A percentile compares a stretch with the other conserved stretches of the same genome.
These are phyloP conservation scores for Castanopsis chinensis DNA, from an alignment of 306 rosid species.

Conservation along the genomic window DNA sequence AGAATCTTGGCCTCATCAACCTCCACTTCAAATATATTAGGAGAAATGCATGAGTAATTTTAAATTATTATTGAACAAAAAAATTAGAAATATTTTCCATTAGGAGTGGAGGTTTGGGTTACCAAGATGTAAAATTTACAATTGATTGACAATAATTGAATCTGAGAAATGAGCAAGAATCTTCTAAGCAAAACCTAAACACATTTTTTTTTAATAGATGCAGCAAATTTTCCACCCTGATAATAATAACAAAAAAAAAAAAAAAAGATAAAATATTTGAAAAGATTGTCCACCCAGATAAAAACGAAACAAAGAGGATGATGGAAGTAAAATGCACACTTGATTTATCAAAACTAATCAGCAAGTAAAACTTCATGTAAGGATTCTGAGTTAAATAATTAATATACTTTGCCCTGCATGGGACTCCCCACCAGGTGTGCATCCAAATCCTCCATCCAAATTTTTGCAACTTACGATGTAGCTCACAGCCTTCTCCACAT, in stretches of 20 bases:
- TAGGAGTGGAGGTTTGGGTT: not conserved
- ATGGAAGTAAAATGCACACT: not conserved
- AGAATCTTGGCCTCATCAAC: not conserved
- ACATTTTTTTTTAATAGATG: no score
- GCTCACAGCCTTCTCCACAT: no score
- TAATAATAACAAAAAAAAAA: no score
- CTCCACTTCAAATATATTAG: not conserved
- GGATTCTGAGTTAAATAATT: not conserved
- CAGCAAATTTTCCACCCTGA: no score
- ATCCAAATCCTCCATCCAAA: constrained; percentile 90
- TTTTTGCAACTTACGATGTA: constrained; percentile 82
- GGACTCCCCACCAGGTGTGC: constrained; percentile 93
- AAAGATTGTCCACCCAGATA: no score
- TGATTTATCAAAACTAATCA: not conserved
- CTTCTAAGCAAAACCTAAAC: not conserved
- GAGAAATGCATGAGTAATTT: not conserved
- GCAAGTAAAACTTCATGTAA: not conserved
- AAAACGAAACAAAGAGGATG: no score
- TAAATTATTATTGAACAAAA: not conserved
- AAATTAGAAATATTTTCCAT: not conserved
- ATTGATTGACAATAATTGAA: not conserved
- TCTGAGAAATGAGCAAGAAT: not conserved
- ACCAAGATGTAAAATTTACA: not conserved
- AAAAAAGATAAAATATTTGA: no score
- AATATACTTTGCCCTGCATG: constrained; percentile 88